Evolutionary conservation across 352 stramenopile genomes (phyloP), one percentile per base, ranked within the genome.

Genomic region (Globisporangium yorkense): DNA sequence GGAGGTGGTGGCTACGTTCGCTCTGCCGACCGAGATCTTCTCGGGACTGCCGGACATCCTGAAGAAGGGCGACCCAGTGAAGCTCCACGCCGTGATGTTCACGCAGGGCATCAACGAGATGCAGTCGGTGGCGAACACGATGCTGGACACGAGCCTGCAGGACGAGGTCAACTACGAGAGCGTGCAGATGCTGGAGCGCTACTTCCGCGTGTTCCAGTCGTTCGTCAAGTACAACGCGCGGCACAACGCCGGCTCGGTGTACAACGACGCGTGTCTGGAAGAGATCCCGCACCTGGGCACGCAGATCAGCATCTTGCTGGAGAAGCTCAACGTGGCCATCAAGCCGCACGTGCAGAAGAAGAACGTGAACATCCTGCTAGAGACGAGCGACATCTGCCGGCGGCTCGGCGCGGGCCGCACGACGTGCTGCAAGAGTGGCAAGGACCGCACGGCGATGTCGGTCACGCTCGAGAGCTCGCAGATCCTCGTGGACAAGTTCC

Each of bases 371-470:
- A 88, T 96, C 27, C 57, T 96, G 18, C 80, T 93, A 49, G 73
- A 89, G 52, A 93, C 88, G 33, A 94, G 83, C 55, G 82, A 94
- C 59, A 78, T 96, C 43, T 96, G 88, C 43, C 89, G 96, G 33
- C 85, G 81, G 40, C 66, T 99, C 9, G 91, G 92, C 18, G 95
- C 94, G 12, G 93, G 88, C 0, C 86, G 90, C 21, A 89, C 92
- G 31, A 97, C 97, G 2, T 99, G 97, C 76, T 99, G 96, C 76
- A 99, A 99, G 71, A 97, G 83, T 61, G 96, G 96, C 2, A 99
- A 99, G 65, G 96, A 99, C 70, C 89, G 96, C 56, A 99, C 96
- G 35, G 94, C 92, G 24, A 99, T 99, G 96, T 96, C 97, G 16
- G 89, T 98, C 21, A 98, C 95, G 16, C 88, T 98, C 37, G 97